Evolutionary conservation across 805 yeast species (phyloP), one percentile per base, ranked within the genome.

Genomic region (Suhomyces sp.): DNA sequence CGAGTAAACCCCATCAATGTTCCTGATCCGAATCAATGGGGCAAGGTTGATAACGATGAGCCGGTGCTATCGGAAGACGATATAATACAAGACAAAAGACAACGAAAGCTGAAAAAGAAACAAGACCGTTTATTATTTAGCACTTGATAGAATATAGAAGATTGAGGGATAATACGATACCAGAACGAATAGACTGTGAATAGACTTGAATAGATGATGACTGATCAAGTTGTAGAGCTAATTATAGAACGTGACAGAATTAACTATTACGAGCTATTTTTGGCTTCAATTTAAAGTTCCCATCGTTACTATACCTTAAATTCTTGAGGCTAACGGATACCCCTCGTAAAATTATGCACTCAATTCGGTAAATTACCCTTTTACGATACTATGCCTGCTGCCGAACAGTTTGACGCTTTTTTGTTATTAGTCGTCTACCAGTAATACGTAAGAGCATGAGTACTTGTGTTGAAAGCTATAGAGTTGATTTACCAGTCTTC

Each of bases 1-100:
- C 75, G 87, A 41, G 88, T 87, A 4, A 83, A 82, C 47, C 83
- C 85, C 6, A 67, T 77, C 2, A 51, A 53, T 13, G 46, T 54
- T 19, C 51, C 55, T 4, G 60, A 57, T 47, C 58, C 60, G 2
- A 54, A 54, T 40, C 55, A 58, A 9, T 74, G 78, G 79, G 70
- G 71, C 3, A 19, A 31, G 26, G 45, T 47, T 8, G 48, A 47
- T 15, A 44, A 44, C 13, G 49, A 31, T 23, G 47, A 48, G n/a
- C 26, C 40, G 13, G 38, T 31, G 13, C 49, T 46, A n/a, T 49
- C 17, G 13, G 54, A 52, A 23, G 42, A 26, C 26, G 46, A 15
- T 15, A 26, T 52, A 15, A 51, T 54, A 6, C 13, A 49, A 12
- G 58, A 52, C 33, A 57, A 48, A 45, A 53, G 55, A 22, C 52